Base-by-base conservation (phyloP, 352 stramenopile genomes). In the Thalassiosira livingstoniorum region DNA sequence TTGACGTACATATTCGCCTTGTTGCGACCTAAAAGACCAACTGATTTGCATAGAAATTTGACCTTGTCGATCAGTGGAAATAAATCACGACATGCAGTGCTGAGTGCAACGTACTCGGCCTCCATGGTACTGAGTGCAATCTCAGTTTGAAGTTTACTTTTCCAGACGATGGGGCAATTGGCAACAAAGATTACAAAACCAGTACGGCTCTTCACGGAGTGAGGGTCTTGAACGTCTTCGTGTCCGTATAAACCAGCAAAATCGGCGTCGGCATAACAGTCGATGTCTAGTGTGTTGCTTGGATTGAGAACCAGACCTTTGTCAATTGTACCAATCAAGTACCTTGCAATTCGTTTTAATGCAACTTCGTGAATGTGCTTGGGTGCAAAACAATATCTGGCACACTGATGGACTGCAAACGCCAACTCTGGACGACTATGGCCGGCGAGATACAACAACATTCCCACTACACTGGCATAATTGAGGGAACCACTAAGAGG, bases 321-420 rank as follows among this genome's bases (percentile, higher is more conserved):
- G 21, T 58, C 47, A 7, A n/a, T n/a, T 27, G 5, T 58, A 58
- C 47, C n/a, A 11, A 29, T 58, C 11, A 58, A n/a, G 21, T 58
- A 58, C 10, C 21, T 11, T 5, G 4, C 47, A 58, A 58, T 58
- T n/a, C n/a, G 47, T 27, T 58, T 58, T 11, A 58, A n/a, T 5
- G 47, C n/a, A 27, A 58, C 21, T 58, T 58, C 47, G n/a, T 58
- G 47, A 7, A 10, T 15, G n/a, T 25, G 47, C 27, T 58, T 58
- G 21, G 47, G 47, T 29, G 21, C n/a, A 32, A 74, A 53, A 10
- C 32, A 57, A 35, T 82, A 88, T 7, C 76, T 15, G 13, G 81
- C 81, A 73, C 76, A 85, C 72, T 82, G 70, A 43, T 71, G 51
- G 1, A 83, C 65, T 23, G 81, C 81, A 23, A 58, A 58, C 5